phyloP scores from a whole-genome alignment of 164 flowering plant genomes.

The Tinospora cordifolia region DNA sequence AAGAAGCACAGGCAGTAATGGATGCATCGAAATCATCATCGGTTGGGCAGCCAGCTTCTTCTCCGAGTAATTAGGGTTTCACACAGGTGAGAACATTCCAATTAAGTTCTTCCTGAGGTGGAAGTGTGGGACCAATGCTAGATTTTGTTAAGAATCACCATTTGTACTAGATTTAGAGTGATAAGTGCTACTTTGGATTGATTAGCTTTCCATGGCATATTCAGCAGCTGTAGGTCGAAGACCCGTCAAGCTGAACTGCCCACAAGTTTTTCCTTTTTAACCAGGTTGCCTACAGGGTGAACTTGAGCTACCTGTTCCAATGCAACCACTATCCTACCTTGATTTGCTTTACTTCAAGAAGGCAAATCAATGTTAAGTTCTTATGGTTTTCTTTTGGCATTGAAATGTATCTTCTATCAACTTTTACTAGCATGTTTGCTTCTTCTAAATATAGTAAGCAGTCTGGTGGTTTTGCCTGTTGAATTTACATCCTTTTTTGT shows the following conservation, averaged over 20 bases:
- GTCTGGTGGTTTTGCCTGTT: no score
- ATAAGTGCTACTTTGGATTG: background rate
- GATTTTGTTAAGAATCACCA: background rate
- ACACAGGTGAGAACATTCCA: background rate
- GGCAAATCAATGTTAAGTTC: no score
- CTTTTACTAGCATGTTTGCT: no score
- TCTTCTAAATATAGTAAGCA: no score
- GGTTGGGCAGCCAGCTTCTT: conserved; percentile 47
- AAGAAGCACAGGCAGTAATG: conserved; percentile 52
- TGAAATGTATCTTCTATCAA: no score
- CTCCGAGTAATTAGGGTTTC: conserved; percentile 31
- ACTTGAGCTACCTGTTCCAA: no score
- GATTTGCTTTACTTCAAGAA: no score
- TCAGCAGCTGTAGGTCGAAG: background rate
- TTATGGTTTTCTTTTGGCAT: no score
- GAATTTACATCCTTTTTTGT: no score
- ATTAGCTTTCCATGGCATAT: background rate
- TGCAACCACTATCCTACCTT: no score
- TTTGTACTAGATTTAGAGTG: background rate
- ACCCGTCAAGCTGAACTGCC: background rate
- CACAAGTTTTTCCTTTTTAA: background rate
- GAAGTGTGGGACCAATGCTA: background rate
- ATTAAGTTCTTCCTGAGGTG: background rate
- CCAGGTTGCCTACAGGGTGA: background rate
- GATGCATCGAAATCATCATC: conserved; percentile 59